These are phyloP conservation scores for Canavalia ensiformis DNA, from an alignment of 306 rosid genomes.

Conservation along the genomic window DNA sequence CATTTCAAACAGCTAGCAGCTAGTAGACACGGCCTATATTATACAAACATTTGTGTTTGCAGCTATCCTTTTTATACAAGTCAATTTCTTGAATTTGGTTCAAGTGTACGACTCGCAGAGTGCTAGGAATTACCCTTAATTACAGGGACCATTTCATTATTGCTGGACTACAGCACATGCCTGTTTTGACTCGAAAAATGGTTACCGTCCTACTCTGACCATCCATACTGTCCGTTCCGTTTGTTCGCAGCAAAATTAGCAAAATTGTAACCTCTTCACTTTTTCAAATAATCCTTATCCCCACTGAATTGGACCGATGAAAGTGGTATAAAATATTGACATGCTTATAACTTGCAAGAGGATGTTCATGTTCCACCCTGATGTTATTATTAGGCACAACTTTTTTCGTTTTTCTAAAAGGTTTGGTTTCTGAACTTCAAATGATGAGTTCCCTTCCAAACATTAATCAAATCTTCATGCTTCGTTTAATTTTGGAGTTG, in stretches of 20 bases:
- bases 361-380: not conserved
- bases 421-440: not conserved
- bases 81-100: conserved; percentile 36
- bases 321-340: not conserved
- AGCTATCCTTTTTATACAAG: not conserved
- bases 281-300: not conserved
- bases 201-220: not conserved
- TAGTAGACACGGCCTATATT: not conserved
- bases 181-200: not conserved
- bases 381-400: not conserved
- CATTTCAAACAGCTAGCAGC: not conserved
- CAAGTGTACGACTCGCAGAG: conserved; percentile 37
- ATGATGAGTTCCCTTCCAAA: not conserved
- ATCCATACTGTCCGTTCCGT: not conserved
- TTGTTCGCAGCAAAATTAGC: not conserved
- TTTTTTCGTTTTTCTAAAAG: not conserved
- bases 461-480: not conserved
- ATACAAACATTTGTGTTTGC: not conserved
- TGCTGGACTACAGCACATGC: not conserved
- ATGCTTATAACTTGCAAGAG: not conserved
- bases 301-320: not conserved
- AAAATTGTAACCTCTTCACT: not conserved
- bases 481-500: not conserved
- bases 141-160: conserved; percentile 34
- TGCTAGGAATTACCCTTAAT: conserved; percentile 35